Conservation (phyloP, 2,329 filamentous ascomycete species). For the Coleophoma eucalyptorum region DNA sequence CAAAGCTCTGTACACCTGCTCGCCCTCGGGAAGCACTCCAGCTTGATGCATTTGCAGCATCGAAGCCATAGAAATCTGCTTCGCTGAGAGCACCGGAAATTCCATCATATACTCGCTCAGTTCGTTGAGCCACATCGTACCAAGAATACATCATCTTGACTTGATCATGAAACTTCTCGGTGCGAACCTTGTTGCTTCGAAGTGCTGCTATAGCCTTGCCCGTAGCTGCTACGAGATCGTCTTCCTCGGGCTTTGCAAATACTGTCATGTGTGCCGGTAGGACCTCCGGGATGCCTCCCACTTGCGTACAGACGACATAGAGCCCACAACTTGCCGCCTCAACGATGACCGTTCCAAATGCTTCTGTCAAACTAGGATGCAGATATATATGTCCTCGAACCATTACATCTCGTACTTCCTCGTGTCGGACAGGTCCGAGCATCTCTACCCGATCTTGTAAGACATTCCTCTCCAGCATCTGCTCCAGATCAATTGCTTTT, state of each 20-base stretch:
- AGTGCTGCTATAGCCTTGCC: constrained; percentile 84
- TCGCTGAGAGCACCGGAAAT: constrained; percentile 84
- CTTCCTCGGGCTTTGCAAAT: constrained; percentile 94
- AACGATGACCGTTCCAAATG: constrained; percentile 96
- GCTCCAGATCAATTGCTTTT: constrained; percentile 95
- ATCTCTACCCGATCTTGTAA: constrained; percentile 92
- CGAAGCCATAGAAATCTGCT: constrained; percentile 83
- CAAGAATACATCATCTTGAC: constrained; percentile 99
- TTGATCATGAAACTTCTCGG: constrained; percentile 93
- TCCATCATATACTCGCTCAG: constrained; percentile 91
- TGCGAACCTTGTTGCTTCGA: constrained; percentile 80
- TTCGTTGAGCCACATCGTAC: constrained; percentile 91
- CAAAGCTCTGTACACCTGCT: constrained; percentile 75
- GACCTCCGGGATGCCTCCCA: constrained; percentile 95
- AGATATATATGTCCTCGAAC: constrained; percentile 94
- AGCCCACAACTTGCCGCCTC: constrained; percentile 94
- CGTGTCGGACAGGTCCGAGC: constrained; percentile 87
- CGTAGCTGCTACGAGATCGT: constrained; percentile 87
- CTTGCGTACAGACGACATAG: constrained; percentile 94
- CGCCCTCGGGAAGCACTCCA: constrained; percentile 70
- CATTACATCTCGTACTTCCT: constrained; percentile 97
- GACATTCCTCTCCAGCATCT: constrained; percentile 95
- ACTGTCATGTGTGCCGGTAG: constrained; percentile 95
- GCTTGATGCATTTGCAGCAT: constrained; percentile 54
- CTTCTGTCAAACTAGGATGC: constrained; percentile 91